These are phyloP conservation scores for Tricholoma hemisulphureum DNA, from an alignment of 768 basidiomycete genomes.

Conservation along the genomic window DNA sequence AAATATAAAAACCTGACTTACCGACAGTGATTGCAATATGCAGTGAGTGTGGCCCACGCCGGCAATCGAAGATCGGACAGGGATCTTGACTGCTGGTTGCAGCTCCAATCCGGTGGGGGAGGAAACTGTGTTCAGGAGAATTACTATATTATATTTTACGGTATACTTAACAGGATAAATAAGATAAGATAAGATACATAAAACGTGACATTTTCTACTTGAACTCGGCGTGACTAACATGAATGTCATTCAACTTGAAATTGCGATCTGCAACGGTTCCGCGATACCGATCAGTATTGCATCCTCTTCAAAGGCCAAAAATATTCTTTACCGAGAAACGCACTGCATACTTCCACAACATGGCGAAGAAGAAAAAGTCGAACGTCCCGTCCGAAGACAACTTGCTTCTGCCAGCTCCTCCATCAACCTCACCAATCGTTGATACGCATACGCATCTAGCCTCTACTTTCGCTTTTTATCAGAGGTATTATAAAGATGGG, in stretches of 20 bases:
- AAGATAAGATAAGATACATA: background rate
- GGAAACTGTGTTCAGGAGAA: too few species aligned
- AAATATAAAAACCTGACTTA: too few species aligned
- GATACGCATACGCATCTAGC: conserved; percentile 88
- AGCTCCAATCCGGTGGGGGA: too few species aligned
- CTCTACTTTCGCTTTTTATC: conserved; percentile 67
- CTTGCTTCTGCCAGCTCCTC: conserved; percentile 38
- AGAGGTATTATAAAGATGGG: conserved; percentile 57
- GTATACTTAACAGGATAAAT: too few species aligned
- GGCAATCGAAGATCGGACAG: too few species aligned
- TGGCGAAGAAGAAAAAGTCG: conserved; percentile 33
- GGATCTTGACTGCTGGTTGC: too few species aligned
- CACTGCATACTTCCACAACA: background rate
- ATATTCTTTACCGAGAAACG: background rate
- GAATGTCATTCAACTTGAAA: background rate
- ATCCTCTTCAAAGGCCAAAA: background rate
- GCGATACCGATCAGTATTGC: background rate
- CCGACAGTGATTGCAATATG: too few species aligned
- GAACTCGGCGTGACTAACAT: background rate
- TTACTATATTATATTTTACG: too few species aligned
- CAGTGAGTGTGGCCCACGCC: too few species aligned
- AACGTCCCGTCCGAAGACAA: conserved; percentile 35
- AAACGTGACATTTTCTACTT: background rate
- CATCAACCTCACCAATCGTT: conserved; percentile 46
- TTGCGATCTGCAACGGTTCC: background rate